Percentiles rank a stretch among this genome's conserved stretches.
These are phyloP conservation scores for Stentor coeruleus DNA, from an alignment of 73 alveolate genomes.

Conservation along the genomic window DNA sequence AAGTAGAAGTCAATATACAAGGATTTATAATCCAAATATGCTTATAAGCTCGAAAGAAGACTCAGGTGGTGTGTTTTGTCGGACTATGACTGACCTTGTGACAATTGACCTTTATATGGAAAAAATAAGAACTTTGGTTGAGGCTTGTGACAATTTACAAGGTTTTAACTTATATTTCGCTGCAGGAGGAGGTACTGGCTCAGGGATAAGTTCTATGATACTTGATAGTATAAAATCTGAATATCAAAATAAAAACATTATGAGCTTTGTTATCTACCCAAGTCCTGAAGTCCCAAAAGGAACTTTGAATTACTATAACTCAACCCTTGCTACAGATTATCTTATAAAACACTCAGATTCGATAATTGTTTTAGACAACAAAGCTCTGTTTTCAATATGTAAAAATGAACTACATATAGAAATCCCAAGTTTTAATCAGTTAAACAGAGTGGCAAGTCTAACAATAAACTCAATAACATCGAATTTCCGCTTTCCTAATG, in stretches of 20 bases:
- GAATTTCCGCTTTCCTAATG: no score
- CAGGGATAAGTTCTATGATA: neutral
- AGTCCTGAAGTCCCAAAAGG: neutral
- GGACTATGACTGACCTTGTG: conserved; percentile 87
- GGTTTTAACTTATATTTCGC: neutral
- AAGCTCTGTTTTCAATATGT: no score
- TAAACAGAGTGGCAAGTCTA: no score
- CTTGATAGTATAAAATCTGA: neutral
- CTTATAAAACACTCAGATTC: neutral
- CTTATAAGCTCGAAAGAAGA: conserved; percentile 72
- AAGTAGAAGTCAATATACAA: conserved; percentile 90
- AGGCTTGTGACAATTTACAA: neutral
- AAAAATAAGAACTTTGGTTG: neutral
- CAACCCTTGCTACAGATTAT: neutral
- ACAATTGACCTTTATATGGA: no score
- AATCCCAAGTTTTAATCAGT: no score
- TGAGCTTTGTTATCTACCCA: neutral
- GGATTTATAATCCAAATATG: conserved; percentile 65
- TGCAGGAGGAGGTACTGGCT: neutral
- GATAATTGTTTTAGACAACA: neutral
- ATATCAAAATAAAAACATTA: neutral
- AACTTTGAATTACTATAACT: neutral
- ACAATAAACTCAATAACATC: no score
- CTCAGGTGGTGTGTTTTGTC: conserved; percentile 92
- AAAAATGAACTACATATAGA: no score